Conservation (phyloP, 352 stramenopile species). For the Pythium insidiosum region DNA sequence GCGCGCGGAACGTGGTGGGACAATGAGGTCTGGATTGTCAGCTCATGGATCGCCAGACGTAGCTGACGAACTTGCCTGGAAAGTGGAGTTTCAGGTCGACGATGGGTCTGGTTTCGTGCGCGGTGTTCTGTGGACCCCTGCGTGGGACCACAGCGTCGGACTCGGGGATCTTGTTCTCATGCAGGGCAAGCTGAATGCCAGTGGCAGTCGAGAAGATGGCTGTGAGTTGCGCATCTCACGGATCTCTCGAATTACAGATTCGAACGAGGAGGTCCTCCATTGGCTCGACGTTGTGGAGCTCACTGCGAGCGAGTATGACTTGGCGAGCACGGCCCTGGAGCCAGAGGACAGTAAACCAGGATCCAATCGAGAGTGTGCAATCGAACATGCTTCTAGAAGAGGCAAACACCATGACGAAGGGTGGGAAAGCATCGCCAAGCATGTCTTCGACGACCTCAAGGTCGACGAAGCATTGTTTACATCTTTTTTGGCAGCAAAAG, state of each 20-base stretch:
- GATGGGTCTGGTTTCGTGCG: constrained; percentile 62
- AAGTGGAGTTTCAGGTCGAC: constrained; percentile 69
- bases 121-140: constrained; percentile 35
- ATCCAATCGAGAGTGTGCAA: too few relatives aligned
- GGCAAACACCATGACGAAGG: too few relatives aligned
- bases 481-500: too few relatives aligned
- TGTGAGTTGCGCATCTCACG: constrained; percentile 54
- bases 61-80: too few relatives aligned
- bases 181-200: constrained; percentile 64
- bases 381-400: too few relatives aligned
- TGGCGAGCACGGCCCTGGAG: too few relatives aligned
- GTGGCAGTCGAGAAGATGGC: constrained; percentile 27
- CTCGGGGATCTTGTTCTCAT: constrained; percentile 71
- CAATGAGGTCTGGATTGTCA: neutral
- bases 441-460: too few relatives aligned
- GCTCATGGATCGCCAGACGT: too few relatives aligned
- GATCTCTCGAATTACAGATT: constrained; percentile 37
- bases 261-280: constrained; percentile 73
- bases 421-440: too few relatives aligned
- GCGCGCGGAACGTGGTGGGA: constrained; percentile 41
- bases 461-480: too few relatives aligned
- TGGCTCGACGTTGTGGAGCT: constrained; percentile 56
- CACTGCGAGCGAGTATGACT: constrained; percentile 24
- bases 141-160: constrained; percentile 8
- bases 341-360: too few relatives aligned